Base-by-base conservation (phyloP, 352 stramenopile genomes). In the Aphanomyces stellatus region DNA sequence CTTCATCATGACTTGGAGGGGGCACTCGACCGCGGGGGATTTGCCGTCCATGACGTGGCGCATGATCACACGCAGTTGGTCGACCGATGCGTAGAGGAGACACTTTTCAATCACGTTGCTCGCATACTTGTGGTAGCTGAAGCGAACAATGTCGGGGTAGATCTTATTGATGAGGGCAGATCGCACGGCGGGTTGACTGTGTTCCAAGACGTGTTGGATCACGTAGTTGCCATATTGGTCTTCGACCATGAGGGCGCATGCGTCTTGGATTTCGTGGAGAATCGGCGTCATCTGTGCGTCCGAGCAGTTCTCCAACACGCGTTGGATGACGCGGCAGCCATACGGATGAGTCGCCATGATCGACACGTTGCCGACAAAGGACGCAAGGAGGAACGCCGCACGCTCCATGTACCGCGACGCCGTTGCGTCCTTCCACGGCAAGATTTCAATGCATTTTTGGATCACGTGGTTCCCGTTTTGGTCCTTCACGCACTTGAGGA, bases 191-290 rank as follows among this genome's bases (percentile, higher is more conserved):
- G 71, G 72, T 40, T 95, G 84, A 37, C 96, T 96, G 70, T 98
- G 96, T 62, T 96, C 86, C 56, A 99, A 90, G 17, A 99, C 92
- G 69, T 99, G 96, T 73, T 99, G 97, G 64, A 99, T 98, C 6
- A 99, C 96, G 71, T 99, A 99, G 78, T 99, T 99, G 10, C 96
- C 97, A 75, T 99, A 99, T 72, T 99, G 96, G 73, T 99, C 96
- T 77, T 92, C 90, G 30, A 93, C 83, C 37, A 95, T 74, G 22
- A 90, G 84, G n/a, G 77, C 81, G 65, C 86, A 96, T 60, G 89
- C 88, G 68, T 80, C 80, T 22, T 95, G 87, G 60, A 99, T 98
- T 68, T 98, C 88, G 73, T 96, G 88, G 35, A 99, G 72, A 28
- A 98, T 90, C n/a, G 82, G 78, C 8, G 77, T 84, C 53, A 97